Evolutionary conservation across 2,329 filamentous ascomycete genomes (phyloP).

Genomic region (Incumbomyces lentus): DNA sequence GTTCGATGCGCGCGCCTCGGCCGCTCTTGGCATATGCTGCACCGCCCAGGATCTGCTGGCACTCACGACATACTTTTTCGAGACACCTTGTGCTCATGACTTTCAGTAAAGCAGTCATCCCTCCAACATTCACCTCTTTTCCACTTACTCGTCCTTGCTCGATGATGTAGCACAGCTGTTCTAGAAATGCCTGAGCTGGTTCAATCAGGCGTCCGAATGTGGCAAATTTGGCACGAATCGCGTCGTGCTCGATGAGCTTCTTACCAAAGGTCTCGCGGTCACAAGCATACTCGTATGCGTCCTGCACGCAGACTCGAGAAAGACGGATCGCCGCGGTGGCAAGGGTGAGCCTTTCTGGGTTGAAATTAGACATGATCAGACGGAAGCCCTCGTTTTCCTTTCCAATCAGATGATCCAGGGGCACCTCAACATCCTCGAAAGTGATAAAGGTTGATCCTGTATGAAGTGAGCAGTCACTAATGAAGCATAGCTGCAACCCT

Average conservation of each 20-base stretch:
- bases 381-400: slow-evolving; percentile 60
- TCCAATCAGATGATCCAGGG: slow-evolving; percentile 59
- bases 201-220: slow-evolving; percentile 60
- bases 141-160: slow-evolving; percentile 41
- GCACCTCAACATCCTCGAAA: slow-evolving; percentile 65
- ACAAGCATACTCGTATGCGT: slow-evolving; percentile 53
- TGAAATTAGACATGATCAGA: slow-evolving; percentile 71
- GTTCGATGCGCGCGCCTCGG: slow-evolving; percentile 60
- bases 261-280: slow-evolving; percentile 62
- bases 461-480: slow-evolving; percentile 38
- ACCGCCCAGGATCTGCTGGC: slow-evolving; percentile 53
- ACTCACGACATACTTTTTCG: slow-evolving; percentile 44
- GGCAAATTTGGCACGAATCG: slow-evolving; percentile 60
- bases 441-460: slow-evolving; percentile 67
- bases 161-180: slow-evolving; percentile 33
- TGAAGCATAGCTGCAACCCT: no score
- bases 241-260: slow-evolving; percentile 61
- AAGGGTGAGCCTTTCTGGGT: slow-evolving; percentile 63
- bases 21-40: slow-evolving; percentile 61
- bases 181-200: slow-evolving; percentile 59
- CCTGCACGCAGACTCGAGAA: slow-evolving; percentile 48
- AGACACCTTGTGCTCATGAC: slow-evolving; percentile 47
- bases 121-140: slow-evolving; percentile 49
- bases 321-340: slow-evolving; percentile 54
- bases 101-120: slow-evolving; percentile 61